These are phyloP conservation scores for Seiridium cupressi DNA, from an alignment of 2,329 filamentous ascomycete species.

Conservation along the genomic window DNA sequence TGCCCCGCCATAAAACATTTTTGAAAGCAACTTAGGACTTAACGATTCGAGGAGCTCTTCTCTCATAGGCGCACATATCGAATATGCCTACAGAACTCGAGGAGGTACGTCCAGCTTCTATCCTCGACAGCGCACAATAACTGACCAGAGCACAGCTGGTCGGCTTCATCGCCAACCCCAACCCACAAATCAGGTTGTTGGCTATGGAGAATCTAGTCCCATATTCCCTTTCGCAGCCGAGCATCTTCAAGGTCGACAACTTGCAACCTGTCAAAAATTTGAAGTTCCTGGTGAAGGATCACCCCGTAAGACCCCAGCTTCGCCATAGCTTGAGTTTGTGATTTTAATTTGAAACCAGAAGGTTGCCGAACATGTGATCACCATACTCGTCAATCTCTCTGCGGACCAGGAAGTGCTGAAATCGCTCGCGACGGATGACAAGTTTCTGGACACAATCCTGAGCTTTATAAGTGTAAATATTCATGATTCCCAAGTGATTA, in stretches of 20 bases:
- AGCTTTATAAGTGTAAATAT: constrained; percentile 68
- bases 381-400: constrained; percentile 84
- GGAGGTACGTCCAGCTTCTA: constrained; percentile 51
- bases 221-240: constrained; percentile 70
- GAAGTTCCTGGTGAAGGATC: constrained; percentile 82
- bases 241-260: constrained; percentile 80
- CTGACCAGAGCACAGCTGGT: constrained; percentile 61
- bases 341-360: constrained; percentile 45
- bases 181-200: constrained; percentile 83
- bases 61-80: constrained; percentile 6
- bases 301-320: constrained; percentile 58
- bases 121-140: not conserved
- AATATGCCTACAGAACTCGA: constrained; percentile 75
- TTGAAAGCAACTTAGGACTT: not conserved
- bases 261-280: constrained; percentile 80
- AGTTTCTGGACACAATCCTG: constrained; percentile 74
- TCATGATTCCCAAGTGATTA: not conserved
- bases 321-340: too few species aligned
- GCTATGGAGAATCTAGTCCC: constrained; percentile 85
- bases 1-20: constrained; percentile 3
- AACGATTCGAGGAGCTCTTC: not conserved
- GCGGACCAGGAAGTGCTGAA: constrained; percentile 75
- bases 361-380: constrained; percentile 91
- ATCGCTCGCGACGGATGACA: constrained; percentile 72
- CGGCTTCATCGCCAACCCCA: constrained; percentile 89